Conservation (phyloP, 495 filamentous ascomycete species). For the Viridothelium virens region DNA sequence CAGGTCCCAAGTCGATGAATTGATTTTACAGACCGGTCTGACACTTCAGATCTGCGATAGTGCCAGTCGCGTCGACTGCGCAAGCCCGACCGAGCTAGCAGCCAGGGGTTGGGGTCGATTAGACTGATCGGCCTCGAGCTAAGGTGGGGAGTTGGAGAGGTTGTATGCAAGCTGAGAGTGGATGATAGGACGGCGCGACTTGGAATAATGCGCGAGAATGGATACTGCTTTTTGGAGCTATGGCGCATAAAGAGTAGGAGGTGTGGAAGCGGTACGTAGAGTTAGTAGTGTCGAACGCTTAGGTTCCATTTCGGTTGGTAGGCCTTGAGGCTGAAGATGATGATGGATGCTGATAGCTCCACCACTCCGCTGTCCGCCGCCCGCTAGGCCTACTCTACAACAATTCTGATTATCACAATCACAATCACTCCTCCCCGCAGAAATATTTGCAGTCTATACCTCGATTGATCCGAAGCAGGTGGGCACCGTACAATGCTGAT, state of each 20-base stretch:
- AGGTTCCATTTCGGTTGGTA: slow-evolving; percentile 7
- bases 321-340: slow-evolving; percentile 9
- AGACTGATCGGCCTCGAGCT: not conserved
- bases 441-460: too few species aligned
- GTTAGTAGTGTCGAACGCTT: slow-evolving; percentile 5
- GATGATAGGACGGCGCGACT: not conserved
- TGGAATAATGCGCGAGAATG: not conserved
- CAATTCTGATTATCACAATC: not conserved
- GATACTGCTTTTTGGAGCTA: not conserved
- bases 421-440: not conserved
- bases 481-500: too few species aligned
- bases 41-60: not conserved
- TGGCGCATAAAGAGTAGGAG: not conserved
- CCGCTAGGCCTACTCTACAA: not conserved
- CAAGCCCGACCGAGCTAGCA: not conserved
- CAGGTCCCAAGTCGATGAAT: too few species aligned
- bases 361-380: not conserved
- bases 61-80: not conserved
- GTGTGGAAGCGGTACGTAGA: slow-evolving; percentile 2
- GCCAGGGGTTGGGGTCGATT: not conserved
- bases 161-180: not conserved
- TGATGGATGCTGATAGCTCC: not conserved
- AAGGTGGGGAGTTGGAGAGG: not conserved
- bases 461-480: too few species aligned
- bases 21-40: not conserved